Evolutionary conservation across 176 grass and related monocot genomes (phyloP).

Genomic region (Urochloa ruziziensis): DNA sequence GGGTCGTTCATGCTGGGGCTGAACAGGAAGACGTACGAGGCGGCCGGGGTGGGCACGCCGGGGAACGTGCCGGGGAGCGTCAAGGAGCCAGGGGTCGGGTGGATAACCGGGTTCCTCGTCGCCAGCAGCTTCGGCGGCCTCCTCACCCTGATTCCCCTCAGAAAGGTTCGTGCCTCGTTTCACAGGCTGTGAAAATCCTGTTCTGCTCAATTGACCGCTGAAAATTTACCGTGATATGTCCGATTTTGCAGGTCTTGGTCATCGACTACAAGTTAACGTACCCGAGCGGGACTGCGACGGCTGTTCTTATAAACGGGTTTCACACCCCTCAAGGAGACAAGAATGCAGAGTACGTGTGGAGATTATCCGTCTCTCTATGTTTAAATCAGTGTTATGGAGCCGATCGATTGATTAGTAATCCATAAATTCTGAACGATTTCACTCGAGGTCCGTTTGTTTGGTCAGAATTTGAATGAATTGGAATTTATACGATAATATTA

Average conservation of each 20-base stretch:
- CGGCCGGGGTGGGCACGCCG: constrained; percentile 60
- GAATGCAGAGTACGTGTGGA: constrained; percentile 67
- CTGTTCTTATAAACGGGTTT: constrained; percentile 90
- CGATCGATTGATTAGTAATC: too few relatives aligned
- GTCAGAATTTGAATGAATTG: too few relatives aligned
- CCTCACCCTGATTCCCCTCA: constrained; percentile 74
- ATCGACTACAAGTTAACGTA: constrained; percentile 83
- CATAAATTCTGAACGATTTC: background rate
- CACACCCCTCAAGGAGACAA: constrained; percentile 77
- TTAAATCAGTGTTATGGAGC: background rate
- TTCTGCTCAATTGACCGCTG: too few relatives aligned
- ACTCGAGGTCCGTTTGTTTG: too few relatives aligned
- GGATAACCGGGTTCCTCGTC: constrained; percentile 72
- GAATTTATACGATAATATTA: too few relatives aligned
- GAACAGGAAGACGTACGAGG: constrained; percentile 88
- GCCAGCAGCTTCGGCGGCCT: constrained; percentile 75
- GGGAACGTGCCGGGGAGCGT: constrained; percentile 84
- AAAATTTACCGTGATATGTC: background rate
- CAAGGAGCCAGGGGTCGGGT: constrained; percentile 79
- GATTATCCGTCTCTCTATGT: background rate
- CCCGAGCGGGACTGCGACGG: constrained; percentile 87
- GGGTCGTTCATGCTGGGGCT: constrained; percentile 72
- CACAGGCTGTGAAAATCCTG: background rate
- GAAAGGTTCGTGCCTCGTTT: constrained; percentile 64
- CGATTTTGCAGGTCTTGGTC: constrained; percentile 71